Evolutionary conservation across 768 basidiomycete species (phyloP).

Genomic region (Pilatotrama ljubarskyi): DNA sequence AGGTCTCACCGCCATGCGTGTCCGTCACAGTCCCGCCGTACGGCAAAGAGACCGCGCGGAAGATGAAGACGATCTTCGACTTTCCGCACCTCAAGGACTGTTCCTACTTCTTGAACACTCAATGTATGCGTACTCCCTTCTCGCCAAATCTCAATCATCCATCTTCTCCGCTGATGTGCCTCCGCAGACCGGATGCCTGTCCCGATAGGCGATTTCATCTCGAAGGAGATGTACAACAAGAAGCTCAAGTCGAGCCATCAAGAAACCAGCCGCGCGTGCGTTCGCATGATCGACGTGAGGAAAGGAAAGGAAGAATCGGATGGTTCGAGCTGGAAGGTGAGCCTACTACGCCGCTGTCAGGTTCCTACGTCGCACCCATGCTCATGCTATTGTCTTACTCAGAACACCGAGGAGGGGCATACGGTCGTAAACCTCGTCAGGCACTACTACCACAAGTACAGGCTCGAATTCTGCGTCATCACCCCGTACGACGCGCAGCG

Average conservation of each 20-base stretch:
- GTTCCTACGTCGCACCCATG: not conserved
- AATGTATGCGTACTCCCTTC: constrained; percentile 29
- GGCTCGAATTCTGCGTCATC: constrained; percentile 45
- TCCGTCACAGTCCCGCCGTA: constrained; percentile 33
- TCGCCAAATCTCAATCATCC: not conserved
- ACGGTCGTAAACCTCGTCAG: constrained; percentile 44
- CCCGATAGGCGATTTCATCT: constrained; percentile 36
- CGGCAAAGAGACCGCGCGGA: constrained; percentile 32
- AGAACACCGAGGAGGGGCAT: constrained; percentile 46
- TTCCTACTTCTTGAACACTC: constrained; percentile 34
- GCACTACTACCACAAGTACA: constrained; percentile 37
- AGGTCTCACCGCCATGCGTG: not conserved
- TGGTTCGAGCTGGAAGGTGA: constrained; percentile 48
- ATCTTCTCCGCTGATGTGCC: too few species aligned
- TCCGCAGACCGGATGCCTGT: constrained; percentile 38
- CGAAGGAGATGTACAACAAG: constrained; percentile 31
- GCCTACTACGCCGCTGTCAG: not conserved
- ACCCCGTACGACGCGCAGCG: constrained; percentile 59
- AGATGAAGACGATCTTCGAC: constrained; percentile 38
- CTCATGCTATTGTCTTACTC: not conserved
- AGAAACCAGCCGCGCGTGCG: constrained; percentile 17
- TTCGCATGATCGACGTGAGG: constrained; percentile 42
- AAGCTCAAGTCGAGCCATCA: constrained; percentile 29
- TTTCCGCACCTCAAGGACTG: constrained; percentile 27
- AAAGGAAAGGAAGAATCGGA: constrained; percentile 39